phyloP scores from a whole-genome alignment of 1,139 yeast species.

The Pichia sp. region DNA sequence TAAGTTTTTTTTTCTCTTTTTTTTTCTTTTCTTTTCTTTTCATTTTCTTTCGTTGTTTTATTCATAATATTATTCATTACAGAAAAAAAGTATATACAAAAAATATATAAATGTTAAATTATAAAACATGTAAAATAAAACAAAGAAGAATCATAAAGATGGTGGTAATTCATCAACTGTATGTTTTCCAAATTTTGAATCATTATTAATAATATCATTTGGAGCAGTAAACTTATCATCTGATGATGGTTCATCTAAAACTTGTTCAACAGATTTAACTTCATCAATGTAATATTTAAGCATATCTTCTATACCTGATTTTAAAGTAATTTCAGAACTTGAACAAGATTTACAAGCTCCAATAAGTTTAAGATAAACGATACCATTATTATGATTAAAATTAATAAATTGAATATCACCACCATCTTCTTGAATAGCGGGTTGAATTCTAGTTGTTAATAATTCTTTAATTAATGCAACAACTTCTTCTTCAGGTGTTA shows the following conservation, averaged over 20 bases:
- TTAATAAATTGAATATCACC: constrained; percentile 74
- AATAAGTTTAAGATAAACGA: constrained; percentile 57
- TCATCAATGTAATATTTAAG: constrained; percentile 75
- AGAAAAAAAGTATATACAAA: no score
- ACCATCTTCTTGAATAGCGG: constrained; percentile 87
- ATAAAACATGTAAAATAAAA: no score
- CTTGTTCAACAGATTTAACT: constrained; percentile 63
- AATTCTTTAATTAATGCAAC: constrained; percentile 90
- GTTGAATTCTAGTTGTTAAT: constrained; percentile 88
- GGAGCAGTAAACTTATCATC: constrained; percentile 8
- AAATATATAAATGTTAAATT: no score
- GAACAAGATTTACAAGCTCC: constrained; percentile 83
- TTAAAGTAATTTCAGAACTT: constrained; percentile 66
- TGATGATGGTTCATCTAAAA: constrained; percentile 30
- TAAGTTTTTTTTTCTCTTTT: no score
- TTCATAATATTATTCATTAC: no score
- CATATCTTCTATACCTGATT: constrained; percentile 79
- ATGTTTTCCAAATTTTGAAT: constrained; percentile 14
- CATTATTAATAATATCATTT: not conserved
- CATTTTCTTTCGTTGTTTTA: no score
- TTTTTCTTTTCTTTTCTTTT: no score
- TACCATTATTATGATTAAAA: constrained; percentile 58
- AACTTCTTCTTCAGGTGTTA: constrained; percentile 68
- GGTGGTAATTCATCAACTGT: constrained; percentile 36
- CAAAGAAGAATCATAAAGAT: constrained; percentile 4